Conservation (phyloP, 768 basidiomycete species). For the Cantharellus cinnabarinus region DNA sequence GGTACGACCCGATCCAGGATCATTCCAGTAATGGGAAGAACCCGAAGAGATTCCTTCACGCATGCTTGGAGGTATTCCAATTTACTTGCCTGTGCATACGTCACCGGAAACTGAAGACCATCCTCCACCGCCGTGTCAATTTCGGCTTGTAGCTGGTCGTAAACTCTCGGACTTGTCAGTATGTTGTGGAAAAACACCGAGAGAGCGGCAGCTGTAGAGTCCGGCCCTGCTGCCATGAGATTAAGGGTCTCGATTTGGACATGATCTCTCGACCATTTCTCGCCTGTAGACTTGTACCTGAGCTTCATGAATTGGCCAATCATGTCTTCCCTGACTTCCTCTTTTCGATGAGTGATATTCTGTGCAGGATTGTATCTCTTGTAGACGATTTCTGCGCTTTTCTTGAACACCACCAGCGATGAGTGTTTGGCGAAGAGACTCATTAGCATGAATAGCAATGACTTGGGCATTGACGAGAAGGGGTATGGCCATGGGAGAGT, state of each 20-base stretch:
- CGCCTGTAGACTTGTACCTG: background rate
- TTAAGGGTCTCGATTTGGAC: background rate
- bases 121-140: background rate
- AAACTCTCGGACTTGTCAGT: background rate
- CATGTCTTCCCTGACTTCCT: background rate
- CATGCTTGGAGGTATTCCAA: background rate
- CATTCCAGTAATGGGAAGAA: background rate
- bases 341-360: background rate
- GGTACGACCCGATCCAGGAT: background rate
- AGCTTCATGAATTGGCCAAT: background rate
- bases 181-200: background rate
- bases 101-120: background rate
- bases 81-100: background rate
- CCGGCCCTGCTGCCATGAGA: background rate
- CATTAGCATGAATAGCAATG: background rate
- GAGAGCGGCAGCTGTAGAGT: background rate
- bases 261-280: background rate
- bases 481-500: background rate
- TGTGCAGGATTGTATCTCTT: background rate
- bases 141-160: background rate
- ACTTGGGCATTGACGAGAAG: background rate
- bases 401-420: background rate
- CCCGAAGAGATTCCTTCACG: background rate
- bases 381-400: background rate
- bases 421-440: background rate